Evolutionary conservation across 192 early-diverging fungal genomes (phyloP).

Genomic region (Coemansia sp.): DNA sequence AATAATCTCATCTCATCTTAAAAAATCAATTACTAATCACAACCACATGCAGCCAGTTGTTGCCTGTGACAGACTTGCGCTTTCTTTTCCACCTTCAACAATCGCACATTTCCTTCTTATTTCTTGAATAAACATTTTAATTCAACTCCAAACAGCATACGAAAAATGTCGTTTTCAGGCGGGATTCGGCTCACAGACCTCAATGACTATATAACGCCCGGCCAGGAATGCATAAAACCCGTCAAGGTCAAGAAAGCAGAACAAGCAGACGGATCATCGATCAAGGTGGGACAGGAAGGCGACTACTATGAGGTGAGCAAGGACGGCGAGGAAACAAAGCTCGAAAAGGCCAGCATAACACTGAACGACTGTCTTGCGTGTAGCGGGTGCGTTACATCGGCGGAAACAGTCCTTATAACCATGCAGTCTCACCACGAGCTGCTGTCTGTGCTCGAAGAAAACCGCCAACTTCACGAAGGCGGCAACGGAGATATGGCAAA

Average conservation of each 20-base stretch:
- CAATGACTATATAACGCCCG: conserved; percentile 96
- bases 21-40: not conserved
- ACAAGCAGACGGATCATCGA: conserved; percentile 61
- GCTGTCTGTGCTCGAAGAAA: conserved; percentile 44
- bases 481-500: conserved; percentile 25
- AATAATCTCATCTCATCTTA: not conserved
- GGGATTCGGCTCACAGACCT: conserved; percentile 89
- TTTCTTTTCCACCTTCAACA: not conserved
- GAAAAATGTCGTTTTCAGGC: conserved; percentile 77
- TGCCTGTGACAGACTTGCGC: not conserved
- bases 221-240: conserved; percentile 97
- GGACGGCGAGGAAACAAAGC: conserved; percentile 82
- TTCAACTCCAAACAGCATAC: not conserved
- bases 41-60: too few species aligned
- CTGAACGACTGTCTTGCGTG: conserved; percentile 98
- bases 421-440: conserved; percentile 94
- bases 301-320: conserved; percentile 87
- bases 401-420: conserved; percentile 90
- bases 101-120: not conserved
- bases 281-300: conserved; percentile 74
- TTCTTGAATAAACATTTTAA: conserved; percentile 4
- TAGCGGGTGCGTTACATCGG: conserved; percentile 98
- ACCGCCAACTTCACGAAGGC: conserved; percentile 18
- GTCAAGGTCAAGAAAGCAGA: conserved; percentile 74
- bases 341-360: conserved; percentile 83